A percentile compares a stretch with the other conserved stretches of the same genome.
Conservation (phyloP, 352 stramenopile species). For the Globisporangium takayamanum region DNA sequence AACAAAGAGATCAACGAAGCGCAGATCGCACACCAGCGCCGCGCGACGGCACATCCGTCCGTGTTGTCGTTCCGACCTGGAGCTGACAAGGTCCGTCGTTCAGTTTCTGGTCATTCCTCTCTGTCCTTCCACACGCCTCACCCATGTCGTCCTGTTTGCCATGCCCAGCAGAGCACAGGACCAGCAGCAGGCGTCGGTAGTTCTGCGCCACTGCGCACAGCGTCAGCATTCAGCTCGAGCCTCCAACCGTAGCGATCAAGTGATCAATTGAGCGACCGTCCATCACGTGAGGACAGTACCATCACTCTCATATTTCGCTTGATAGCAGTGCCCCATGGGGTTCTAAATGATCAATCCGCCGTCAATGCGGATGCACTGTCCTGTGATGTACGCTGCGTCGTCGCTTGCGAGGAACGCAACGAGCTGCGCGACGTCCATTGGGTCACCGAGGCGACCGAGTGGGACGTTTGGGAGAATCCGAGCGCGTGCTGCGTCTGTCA, state of each 20-base stretch:
- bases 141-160: background rate
- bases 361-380: slow-evolving; percentile 76
- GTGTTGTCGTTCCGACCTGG: slow-evolving; percentile 61
- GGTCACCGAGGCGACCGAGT: slow-evolving; percentile 51
- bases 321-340: background rate
- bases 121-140: background rate
- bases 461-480: slow-evolving; percentile 43
- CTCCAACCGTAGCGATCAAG: slow-evolving; percentile 7
- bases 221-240: slow-evolving; percentile 13
- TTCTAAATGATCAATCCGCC: slow-evolving; percentile 68
- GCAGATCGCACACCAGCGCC: slow-evolving; percentile 65
- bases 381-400: slow-evolving; percentile 78
- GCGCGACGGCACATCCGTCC: slow-evolving; percentile 54
- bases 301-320: background rate
- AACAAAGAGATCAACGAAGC: slow-evolving; percentile 91
- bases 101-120: background rate
- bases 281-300: background rate
- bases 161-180: background rate
- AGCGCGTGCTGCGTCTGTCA: slow-evolving; percentile 44
- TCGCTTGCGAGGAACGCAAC: slow-evolving; percentile 76
- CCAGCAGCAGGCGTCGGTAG: background rate
- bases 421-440: slow-evolving; percentile 72
- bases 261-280: background rate
- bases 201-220: background rate
- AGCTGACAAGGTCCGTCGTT: slow-evolving; percentile 24